Conservation (phyloP, 2,329 filamentous ascomycete species). For the Chrysoporthe austroafricana region DNA sequence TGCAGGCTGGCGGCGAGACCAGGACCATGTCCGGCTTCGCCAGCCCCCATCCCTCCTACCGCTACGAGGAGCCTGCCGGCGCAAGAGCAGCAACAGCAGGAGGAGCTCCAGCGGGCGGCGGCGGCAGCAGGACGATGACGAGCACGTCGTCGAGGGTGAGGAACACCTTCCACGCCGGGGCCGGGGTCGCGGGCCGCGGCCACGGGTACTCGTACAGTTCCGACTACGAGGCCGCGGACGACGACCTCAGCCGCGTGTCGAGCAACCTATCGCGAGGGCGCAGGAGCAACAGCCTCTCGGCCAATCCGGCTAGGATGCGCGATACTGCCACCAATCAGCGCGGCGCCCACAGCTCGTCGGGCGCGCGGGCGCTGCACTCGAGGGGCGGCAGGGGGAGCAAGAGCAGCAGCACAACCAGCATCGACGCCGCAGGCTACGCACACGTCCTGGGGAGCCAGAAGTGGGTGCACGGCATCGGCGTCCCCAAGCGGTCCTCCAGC, state of each 20-base stretch:
- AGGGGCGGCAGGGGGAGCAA: slow-evolving; percentile 70
- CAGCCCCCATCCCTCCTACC: slow-evolving; percentile 23
- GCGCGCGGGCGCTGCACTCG: slow-evolving; percentile 51
- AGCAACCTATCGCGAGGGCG: slow-evolving; percentile 59
- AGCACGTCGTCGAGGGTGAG: slow-evolving; percentile 35
- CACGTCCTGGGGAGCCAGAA: slow-evolving; percentile 62
- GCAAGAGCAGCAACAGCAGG: slow-evolving; percentile 1
- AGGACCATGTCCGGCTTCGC: slow-evolving; percentile 35
- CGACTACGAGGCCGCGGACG: slow-evolving; percentile 56
- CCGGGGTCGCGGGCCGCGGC: slow-evolving; percentile 27
- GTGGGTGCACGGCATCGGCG: slow-evolving; percentile 55
- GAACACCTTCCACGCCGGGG: slow-evolving; percentile 28
- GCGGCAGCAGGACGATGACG: slow-evolving; percentile 35
- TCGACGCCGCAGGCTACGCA: slow-evolving; percentile 62
- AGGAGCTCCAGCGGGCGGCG: slow-evolving; percentile 32
- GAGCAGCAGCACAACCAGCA: slow-evolving; percentile 71
- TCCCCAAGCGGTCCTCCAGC: slow-evolving; percentile 65
- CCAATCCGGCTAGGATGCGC: slow-evolving; percentile 60
- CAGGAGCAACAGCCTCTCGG: slow-evolving; percentile 72
- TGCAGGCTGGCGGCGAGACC: slow-evolving; percentile 31
- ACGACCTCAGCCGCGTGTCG: slow-evolving; percentile 59
- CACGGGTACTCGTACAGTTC: slow-evolving; percentile 65
- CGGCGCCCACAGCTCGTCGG: slow-evolving; percentile 41
- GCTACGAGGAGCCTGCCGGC: slow-evolving; percentile 37
- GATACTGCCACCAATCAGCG: slow-evolving; percentile 45